Base-by-base conservation (phyloP, 768 basidiomycete species). In the Rhodotorula paludigena region DNA sequence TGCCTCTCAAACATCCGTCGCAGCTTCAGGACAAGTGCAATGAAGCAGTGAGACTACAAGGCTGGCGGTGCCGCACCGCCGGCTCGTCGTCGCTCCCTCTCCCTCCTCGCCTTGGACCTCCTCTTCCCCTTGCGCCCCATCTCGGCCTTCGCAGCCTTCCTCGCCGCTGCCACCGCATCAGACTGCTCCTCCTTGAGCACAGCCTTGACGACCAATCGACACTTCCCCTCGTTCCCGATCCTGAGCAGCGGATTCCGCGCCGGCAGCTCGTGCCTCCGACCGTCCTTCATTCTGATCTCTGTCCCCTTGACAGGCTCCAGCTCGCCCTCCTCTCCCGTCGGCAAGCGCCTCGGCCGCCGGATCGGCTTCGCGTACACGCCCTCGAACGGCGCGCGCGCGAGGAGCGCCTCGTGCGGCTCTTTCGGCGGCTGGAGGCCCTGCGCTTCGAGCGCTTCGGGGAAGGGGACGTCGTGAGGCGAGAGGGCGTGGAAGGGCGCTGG, bases 61-160 rank as follows among this genome's bases (percentile, higher is more conserved):
- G n/a, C n/a, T n/a, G n/a, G n/a, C n/a, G n/a, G n/a, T n/a, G n/a
- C n/a, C n/a, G n/a, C n/a, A n/a, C n/a, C n/a, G n/a, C n/a, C n/a
- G n/a, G n/a, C n/a, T 2, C 44, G 23, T 25, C 23, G n/a, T 10
- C 47, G 5, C 33, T 33, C 56, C 57, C 66, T 52, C 36, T 45
- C 66, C 41, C 66, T 45, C 49, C 60, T 45, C 60, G 38, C 57
- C 56, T 59, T 63, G 3, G 45, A 44, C 36, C 54, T 11, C 51
- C 60, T 53, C 57, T 32, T 9, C 32, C 66, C 49, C 35, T 33
- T 16, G 9, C 18, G 7, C 35, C 25, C 16, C 54, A 10, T 8
- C n/a, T 36, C 8, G 12, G 30, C 44, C 33, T 63, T 45, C 5
- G 18, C 23, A n/a, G n/a, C n/a, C n/a, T n/a, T n/a, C n/a, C n/a